A percentile compares a stretch with the other conserved stretches of the same genome.
Conservation (phyloP, 345 rosid species). For the Gossypium sturtianum region DNA sequence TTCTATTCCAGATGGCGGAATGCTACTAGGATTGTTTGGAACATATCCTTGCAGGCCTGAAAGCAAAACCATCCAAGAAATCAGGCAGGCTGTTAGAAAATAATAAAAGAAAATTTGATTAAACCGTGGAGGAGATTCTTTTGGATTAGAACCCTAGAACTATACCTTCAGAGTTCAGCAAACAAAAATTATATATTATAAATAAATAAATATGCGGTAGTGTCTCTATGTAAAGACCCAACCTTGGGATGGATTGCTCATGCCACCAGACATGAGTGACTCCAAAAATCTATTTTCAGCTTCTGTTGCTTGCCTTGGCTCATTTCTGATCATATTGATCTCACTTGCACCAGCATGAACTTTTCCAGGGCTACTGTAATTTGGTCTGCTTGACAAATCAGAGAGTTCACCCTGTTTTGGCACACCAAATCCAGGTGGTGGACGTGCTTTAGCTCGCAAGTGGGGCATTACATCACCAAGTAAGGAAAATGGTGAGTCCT, state of each 20-base stretch:
- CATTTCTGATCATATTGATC: slow-evolving; percentile 48
- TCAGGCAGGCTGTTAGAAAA: neutral
- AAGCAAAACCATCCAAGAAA: slow-evolving; percentile 13
- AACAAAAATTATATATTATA: neutral
- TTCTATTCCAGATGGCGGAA: slow-evolving; percentile 47
- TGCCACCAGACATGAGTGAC: slow-evolving; percentile 68
- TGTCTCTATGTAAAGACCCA: slow-evolving; percentile 4
- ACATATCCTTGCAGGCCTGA: slow-evolving; percentile 62
- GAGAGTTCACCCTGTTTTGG: slow-evolving; percentile 56
- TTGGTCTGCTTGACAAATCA: slow-evolving; percentile 44
- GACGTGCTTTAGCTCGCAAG: slow-evolving; percentile 88
- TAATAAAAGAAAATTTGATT: neutral
- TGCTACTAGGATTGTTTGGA: slow-evolving; percentile 43
- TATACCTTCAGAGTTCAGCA: neutral
- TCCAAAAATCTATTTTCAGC: slow-evolving; percentile 92
- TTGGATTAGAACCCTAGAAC: slow-evolving; percentile 2
- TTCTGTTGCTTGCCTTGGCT: slow-evolving; percentile 54
- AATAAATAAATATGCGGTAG: neutral
- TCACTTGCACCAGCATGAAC: slow-evolving; percentile 37
- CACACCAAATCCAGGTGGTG: slow-evolving; percentile 86
- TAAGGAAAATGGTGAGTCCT: slow-evolving; percentile 57
- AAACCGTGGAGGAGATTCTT: neutral
- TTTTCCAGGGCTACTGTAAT: slow-evolving; percentile 43
- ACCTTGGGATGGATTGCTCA: slow-evolving; percentile 48
- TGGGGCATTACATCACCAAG: slow-evolving; percentile 99